phyloP scores from a whole-genome alignment of 441 rosid species.

The Oxalis stricta region DNA sequence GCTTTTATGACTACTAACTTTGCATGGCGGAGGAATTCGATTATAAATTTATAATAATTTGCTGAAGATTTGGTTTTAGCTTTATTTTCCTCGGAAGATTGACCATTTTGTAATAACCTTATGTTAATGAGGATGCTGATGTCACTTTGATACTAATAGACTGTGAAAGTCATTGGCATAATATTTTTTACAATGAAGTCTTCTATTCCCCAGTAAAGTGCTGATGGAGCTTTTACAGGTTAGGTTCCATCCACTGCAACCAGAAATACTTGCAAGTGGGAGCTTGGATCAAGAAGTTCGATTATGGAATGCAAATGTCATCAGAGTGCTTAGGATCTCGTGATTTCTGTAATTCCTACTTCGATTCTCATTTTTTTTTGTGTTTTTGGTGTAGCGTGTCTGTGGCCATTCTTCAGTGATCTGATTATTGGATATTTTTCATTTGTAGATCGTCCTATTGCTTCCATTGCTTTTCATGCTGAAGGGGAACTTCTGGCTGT shows the following conservation, averaged over 20 bases:
- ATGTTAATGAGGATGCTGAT: not conserved
- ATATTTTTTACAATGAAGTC: not conserved
- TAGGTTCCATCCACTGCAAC: slow-evolving; percentile 72
- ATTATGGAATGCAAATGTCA: slow-evolving; percentile 72
- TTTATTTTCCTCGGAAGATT: too few relatives aligned
- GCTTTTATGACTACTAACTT: too few relatives aligned
- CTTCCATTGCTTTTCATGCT: slow-evolving; percentile 92
- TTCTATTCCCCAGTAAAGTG: slow-evolving; percentile 1
- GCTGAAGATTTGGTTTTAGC: too few relatives aligned
- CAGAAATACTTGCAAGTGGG: slow-evolving; percentile 89
- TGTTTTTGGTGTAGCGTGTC: not conserved
- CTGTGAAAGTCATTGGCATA: not conserved
- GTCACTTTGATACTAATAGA: not conserved
- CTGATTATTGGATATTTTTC: slow-evolving; percentile 4
- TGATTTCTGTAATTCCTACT: slow-evolving; percentile 54
- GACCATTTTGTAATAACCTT: too few relatives aligned
- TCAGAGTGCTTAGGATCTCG: slow-evolving; percentile 68
- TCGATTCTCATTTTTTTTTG: slow-evolving; percentile 6
- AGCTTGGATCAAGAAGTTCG: slow-evolving; percentile 89
- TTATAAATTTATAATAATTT: too few relatives aligned
- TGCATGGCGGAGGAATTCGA: too few relatives aligned
- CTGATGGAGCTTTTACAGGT: slow-evolving; percentile 44
- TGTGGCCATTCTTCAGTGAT: slow-evolving; percentile 5
- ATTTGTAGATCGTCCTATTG: slow-evolving; percentile 71
- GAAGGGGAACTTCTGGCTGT: slow-evolving; percentile 84